Evolutionary conservation across 2,329 filamentous ascomycete species (phyloP).

Genomic region (Cladosporium sphaerospermum): DNA sequence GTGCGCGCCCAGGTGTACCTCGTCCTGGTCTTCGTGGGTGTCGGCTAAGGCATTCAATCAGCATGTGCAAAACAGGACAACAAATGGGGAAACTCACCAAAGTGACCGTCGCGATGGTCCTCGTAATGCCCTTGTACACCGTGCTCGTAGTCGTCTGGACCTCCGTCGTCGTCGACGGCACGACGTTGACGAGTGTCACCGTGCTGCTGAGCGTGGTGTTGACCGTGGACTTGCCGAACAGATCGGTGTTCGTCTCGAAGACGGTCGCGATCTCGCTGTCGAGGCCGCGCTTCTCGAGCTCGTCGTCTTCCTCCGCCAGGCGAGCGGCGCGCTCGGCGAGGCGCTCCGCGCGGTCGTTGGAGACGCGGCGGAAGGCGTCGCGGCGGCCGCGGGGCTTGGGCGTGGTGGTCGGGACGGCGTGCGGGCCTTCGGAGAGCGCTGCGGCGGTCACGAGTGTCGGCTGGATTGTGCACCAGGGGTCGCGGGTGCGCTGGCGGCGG

Average conservation of each 20-base stretch:
- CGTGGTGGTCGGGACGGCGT: conserved; percentile 13
- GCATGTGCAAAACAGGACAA: neutral
- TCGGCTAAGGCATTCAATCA: neutral
- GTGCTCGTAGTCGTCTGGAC: conserved; percentile 11
- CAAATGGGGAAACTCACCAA: conserved; percentile 8
- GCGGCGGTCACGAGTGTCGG: conserved; percentile 11
- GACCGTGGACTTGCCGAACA: conserved; percentile 26
- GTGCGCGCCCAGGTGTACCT: conserved; percentile 13
- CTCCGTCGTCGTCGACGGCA: neutral
- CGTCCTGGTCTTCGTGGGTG: conserved; percentile 15
- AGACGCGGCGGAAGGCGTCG: conserved; percentile 8
- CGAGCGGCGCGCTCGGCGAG: conserved; percentile 24
- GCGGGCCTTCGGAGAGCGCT: conserved; percentile 21
- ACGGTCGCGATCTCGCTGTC: conserved; percentile 29
- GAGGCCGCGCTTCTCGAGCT: conserved; percentile 25
- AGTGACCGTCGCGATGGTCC: conserved; percentile 12
- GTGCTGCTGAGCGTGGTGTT: conserved; percentile 14
- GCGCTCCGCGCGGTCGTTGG: conserved; percentile 13
- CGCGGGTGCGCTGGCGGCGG: conserved; percentile 15
- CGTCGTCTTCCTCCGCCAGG: conserved; percentile 14
- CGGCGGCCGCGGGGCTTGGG: conserved; percentile 9
- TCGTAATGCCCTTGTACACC: conserved; percentile 9
- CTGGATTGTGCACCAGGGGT: conserved; percentile 17
- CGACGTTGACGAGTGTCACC: neutral
- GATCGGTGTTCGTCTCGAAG: conserved; percentile 27